Evolutionary conservation across 345 rosid genomes (phyloP).

Genomic region (Viola odorata): DNA sequence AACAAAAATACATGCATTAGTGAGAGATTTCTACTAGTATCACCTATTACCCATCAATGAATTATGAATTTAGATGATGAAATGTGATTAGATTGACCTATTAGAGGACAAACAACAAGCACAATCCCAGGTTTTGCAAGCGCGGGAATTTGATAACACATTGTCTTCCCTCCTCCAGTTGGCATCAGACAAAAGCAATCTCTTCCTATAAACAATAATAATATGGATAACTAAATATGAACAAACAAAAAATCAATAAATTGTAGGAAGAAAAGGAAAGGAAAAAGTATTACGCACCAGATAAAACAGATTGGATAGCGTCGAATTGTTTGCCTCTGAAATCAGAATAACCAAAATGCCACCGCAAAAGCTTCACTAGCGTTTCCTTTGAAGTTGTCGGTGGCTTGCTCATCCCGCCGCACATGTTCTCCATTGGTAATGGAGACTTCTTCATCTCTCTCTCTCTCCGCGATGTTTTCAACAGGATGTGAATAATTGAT

Average conservation of each 20-base stretch:
- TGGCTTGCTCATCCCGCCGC: slow-evolving; percentile 31
- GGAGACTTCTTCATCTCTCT: slow-evolving; percentile 77
- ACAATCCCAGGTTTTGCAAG: slow-evolving; percentile 79
- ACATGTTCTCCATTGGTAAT: slow-evolving; percentile 50
- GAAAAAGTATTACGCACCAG: slow-evolving; percentile 33
- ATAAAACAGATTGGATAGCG: slow-evolving; percentile 79
- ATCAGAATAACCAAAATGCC: slow-evolving; percentile 88
- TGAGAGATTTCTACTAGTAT: slow-evolving; percentile 4
- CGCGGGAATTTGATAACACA: slow-evolving; percentile 96
- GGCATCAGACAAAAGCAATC: slow-evolving; percentile 99
- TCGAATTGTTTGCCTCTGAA: slow-evolving; percentile 85
- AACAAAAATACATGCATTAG: too few relatives aligned
- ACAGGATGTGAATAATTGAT: too few relatives aligned
- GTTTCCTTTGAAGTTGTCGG: slow-evolving; percentile 47
- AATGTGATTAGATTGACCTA: slow-evolving; percentile 70
- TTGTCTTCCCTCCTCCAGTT: slow-evolving; percentile 94
- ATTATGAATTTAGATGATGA: too few relatives aligned
- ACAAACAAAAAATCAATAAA: not conserved
- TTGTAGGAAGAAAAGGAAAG: too few relatives aligned
- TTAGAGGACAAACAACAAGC: slow-evolving; percentile 89
- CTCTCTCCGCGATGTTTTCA: too few relatives aligned
- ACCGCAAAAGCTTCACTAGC: slow-evolving; percentile 76
- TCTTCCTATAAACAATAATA: slow-evolving; percentile 50
- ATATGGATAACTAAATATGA: not conserved
- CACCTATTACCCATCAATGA: not conserved